Percentiles rank a stretch among this genome's conserved stretches.
These are phyloP conservation scores for Babesia caballi DNA, from an alignment of 169 alveolate genomes.

Conservation along the genomic window DNA sequence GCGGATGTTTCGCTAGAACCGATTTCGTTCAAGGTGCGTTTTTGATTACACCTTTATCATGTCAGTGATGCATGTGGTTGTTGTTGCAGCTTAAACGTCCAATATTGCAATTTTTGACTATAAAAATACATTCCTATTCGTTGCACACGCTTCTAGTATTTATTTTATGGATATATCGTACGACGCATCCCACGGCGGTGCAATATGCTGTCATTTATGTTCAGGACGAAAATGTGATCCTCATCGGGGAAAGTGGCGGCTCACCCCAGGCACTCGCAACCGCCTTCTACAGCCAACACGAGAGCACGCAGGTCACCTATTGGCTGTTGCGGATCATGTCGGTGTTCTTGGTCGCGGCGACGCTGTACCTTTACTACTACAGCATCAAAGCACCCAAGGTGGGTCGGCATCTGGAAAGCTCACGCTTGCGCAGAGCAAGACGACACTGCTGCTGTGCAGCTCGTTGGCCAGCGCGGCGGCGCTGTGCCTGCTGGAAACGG, in stretches of 20 bases:
- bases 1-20: constrained; percentile 46
- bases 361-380: constrained; percentile 16
- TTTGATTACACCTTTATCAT: no score
- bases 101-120: no score
- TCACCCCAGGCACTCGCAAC: constrained; percentile 20
- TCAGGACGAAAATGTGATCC: constrained; percentile 44
- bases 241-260: constrained; percentile 29
- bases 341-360: constrained; percentile 1
- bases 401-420: not conserved
- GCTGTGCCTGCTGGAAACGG: constrained; percentile 9
- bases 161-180: not conserved
- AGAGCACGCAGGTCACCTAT: constrained; percentile 20
- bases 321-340: constrained; percentile 20
- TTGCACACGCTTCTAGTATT: no score
- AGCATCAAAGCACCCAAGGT: constrained; percentile 43
- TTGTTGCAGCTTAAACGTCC: no score
- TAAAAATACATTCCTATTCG: no score
- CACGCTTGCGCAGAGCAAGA: constrained; percentile 5
- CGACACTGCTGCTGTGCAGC: constrained; percentile 36
- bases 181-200: no score
- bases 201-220: not conserved
- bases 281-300: constrained; percentile 18
- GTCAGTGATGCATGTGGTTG: no score
- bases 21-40: constrained; percentile 40
- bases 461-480: constrained; percentile 14